phyloP scores from a whole-genome alignment of 2,329 filamentous ascomycete species.

The Sclerotiophoma versabilis region DNA sequence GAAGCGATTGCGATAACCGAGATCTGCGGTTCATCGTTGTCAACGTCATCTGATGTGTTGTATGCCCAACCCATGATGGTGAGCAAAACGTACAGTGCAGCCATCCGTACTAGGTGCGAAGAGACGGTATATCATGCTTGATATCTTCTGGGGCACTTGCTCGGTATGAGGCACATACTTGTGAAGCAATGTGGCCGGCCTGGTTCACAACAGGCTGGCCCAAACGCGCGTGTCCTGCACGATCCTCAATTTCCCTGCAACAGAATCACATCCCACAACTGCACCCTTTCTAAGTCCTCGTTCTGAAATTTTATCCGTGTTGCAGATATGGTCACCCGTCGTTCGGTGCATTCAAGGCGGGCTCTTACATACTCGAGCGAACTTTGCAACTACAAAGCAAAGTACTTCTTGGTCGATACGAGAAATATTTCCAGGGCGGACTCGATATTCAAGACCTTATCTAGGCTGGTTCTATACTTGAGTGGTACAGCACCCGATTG shows the following conservation, averaged over 20 bases:
- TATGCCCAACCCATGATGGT: constrained; percentile 22
- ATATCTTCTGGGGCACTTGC: background rate
- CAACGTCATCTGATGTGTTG: constrained; percentile 13
- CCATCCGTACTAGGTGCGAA: background rate
- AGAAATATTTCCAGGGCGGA: too few species aligned
- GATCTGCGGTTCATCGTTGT: constrained; percentile 16
- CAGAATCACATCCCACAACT: background rate
- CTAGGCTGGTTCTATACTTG: too few species aligned
- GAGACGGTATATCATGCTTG: background rate
- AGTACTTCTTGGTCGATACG: too few species aligned
- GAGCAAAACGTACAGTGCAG: background rate
- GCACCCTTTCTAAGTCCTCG: background rate
- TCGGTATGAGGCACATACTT: background rate
- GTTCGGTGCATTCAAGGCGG: background rate
- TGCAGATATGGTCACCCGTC: background rate
- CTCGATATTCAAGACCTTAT: too few species aligned
- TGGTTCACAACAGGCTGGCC: background rate
- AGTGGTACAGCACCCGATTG: too few species aligned
- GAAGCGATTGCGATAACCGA: constrained; percentile 10
- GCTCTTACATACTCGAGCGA: background rate
- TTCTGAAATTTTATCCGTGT: background rate
- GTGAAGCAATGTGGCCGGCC: background rate
- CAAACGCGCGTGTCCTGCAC: background rate
- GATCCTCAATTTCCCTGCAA: background rate
- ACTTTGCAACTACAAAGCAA: background rate